phyloP scores from a whole-genome alignment of 2,329 filamentous ascomycete species.

The Colletotrichum gigasporum region DNA sequence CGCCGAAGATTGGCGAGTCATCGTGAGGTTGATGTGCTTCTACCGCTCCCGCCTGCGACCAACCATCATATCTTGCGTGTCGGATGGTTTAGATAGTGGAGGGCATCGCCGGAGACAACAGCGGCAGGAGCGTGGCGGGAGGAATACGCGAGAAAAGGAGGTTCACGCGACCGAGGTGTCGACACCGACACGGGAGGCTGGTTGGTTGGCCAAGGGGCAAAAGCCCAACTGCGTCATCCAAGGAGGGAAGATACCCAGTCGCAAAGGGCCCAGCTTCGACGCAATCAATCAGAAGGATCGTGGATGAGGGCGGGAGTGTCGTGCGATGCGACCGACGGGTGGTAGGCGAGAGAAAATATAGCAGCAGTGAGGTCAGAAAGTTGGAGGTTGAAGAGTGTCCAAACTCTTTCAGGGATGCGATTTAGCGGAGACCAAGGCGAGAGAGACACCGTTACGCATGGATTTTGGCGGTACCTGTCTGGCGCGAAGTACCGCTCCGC shows the following conservation, averaged over 20 bases:
- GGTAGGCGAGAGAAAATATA: conserved; percentile 15
- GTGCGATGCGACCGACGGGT: conserved; percentile 30
- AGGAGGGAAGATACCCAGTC: conserved; percentile 13
- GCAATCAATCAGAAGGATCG: conserved; percentile 11
- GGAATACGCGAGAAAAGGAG: conserved; percentile 36
- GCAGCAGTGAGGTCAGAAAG: conserved; percentile 33
- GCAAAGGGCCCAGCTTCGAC: conserved; percentile 8
- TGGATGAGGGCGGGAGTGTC: conserved; percentile 4
- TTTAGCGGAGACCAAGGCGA: conserved; percentile 32
- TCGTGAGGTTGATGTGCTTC: conserved; percentile 64
- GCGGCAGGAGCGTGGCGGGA: conserved; percentile 19
- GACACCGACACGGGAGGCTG: conserved; percentile 27
- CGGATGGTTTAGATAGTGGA: conserved; percentile 30
- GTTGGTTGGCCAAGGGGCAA: conserved; percentile 4
- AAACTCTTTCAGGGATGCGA: conserved; percentile 33
- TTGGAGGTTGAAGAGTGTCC: conserved; percentile 34
- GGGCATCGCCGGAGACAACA: conserved; percentile 16
- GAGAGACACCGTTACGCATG: conserved; percentile 22
- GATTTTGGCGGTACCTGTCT: conserved; percentile 2
- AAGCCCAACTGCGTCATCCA: conserved; percentile 25
- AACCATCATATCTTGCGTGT: conserved; percentile 63
- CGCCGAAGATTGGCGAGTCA: conserved; percentile 81
- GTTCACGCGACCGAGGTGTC: conserved; percentile 51
- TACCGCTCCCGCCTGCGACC: conserved; percentile 62
- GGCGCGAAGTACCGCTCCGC: background rate